phyloP scores from a whole-genome alignment of 1,284 basidiomycete species.

The Rhodotorula sp. region DNA sequence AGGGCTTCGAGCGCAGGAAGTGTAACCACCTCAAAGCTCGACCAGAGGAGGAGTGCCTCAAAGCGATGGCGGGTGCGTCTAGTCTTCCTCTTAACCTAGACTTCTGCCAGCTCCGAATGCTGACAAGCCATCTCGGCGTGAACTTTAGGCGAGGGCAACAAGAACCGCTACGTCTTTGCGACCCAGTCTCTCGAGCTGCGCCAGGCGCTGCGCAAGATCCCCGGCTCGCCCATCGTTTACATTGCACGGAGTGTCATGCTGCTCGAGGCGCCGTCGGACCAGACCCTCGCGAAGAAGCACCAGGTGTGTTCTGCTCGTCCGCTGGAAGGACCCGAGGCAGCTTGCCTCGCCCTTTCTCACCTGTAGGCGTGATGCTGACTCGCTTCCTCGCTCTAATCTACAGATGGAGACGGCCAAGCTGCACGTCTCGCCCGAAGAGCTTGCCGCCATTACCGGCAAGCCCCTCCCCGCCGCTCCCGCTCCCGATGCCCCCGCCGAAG shows the following conservation, averaged over 20 bases:
- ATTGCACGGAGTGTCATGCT: constrained; percentile 87
- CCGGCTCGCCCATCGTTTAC: constrained; percentile 82
- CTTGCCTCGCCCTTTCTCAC: not conserved
- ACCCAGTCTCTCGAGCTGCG: constrained; percentile 73
- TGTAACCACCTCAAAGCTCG: constrained; percentile 81
- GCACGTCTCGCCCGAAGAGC: constrained; percentile 56
- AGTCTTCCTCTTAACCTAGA: not conserved
- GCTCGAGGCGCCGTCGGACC: constrained; percentile 78
- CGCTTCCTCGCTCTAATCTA: not conserved
- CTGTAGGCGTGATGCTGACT: not conserved
- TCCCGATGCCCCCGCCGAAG: constrained; percentile 46
- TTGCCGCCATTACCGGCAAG: constrained; percentile 41
- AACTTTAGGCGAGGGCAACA: constrained; percentile 74
- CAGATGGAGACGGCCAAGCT: constrained; percentile 45
- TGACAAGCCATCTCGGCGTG: not conserved
- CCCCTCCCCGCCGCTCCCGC: constrained; percentile 49
- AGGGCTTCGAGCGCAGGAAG: constrained; percentile 85
- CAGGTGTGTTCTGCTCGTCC: constrained; percentile 57
- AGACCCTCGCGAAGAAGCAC: constrained; percentile 69
- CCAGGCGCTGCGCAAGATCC: constrained; percentile 64
- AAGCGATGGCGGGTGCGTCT: constrained; percentile 71
- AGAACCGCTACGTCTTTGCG: constrained; percentile 84
- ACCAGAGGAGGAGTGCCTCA: constrained; percentile 77
- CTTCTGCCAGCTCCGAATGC: not conserved
- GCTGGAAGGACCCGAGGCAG: not conserved